Conservation (phyloP, 2,329 filamentous ascomycete species). For the Didymellaceae sp. region DNA sequence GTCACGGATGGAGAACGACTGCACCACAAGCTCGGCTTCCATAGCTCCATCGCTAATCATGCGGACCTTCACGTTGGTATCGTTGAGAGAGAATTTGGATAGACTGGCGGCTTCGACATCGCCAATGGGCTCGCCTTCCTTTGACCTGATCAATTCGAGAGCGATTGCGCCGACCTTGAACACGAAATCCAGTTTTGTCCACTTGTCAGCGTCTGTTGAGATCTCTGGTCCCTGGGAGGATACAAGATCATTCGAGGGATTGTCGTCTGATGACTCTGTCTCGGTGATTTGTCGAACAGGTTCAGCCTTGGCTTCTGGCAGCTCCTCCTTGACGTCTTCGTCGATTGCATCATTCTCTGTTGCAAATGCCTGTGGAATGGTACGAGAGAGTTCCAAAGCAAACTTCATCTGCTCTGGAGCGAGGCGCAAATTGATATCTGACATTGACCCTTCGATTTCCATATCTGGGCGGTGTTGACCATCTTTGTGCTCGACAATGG, state of each 20-base stretch:
- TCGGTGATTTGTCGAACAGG: conserved; percentile 55
- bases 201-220: conserved; percentile 70
- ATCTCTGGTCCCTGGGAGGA: conserved; percentile 68
- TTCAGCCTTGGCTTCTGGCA: conserved; percentile 64
- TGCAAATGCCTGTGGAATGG: conserved; percentile 86
- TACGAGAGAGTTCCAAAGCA: conserved; percentile 82
- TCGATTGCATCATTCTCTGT: conserved; percentile 72
- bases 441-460: conserved; percentile 90
- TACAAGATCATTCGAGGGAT: conserved; percentile 58
- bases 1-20: conserved; percentile 93
- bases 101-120: conserved; percentile 80
- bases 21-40: conserved; percentile 90
- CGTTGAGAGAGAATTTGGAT: conserved; percentile 91
- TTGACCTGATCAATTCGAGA: conserved; percentile 81
- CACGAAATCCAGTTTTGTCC: conserved; percentile 91
- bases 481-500: conserved; percentile 83
- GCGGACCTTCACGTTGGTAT: conserved; percentile 87
- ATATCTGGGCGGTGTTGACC: conserved; percentile 84
- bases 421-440: conserved; percentile 86
- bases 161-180: conserved; percentile 90
- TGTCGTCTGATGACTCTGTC: conserved; percentile 41
- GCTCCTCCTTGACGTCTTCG: conserved; percentile 75
- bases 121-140: conserved; percentile 77
- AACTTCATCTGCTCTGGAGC: conserved; percentile 93
- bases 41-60: conserved; percentile 92